Percentiles rank a stretch among this genome's conserved stretches.
These are phyloP conservation scores for Phytophthora kernoviae DNA, from an alignment of 352 stramenopile genomes.

Conservation along the genomic window DNA sequence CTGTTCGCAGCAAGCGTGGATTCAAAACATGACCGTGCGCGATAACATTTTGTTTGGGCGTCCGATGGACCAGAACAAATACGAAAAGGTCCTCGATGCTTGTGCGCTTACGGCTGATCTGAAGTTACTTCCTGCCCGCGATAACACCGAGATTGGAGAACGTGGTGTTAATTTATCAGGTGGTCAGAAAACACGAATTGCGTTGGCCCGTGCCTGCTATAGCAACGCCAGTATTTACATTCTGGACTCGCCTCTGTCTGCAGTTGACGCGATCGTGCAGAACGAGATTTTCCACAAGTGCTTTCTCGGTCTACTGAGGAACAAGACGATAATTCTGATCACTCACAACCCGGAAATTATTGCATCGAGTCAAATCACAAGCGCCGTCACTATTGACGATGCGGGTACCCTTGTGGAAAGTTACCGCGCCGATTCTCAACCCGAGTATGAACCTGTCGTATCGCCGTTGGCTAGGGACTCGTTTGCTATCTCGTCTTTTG, in stretches of 20 bases:
- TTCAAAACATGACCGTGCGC: conserved; percentile 93
- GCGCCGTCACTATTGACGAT: conserved; percentile 27
- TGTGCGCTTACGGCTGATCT: conserved; percentile 91
- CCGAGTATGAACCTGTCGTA: conserved; percentile 20
- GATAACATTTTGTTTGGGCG: conserved; percentile 96
- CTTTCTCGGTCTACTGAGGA: conserved; percentile 39
- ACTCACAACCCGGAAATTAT: conserved; percentile 90
- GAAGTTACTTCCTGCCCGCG: conserved; percentile 72
- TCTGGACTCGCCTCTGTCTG: conserved; percentile 92
- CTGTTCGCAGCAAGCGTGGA: conserved; percentile 92
- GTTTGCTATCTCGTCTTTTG: conserved; percentile 6
- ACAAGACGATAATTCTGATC: conserved; percentile 89
- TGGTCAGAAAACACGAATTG: conserved; percentile 90
- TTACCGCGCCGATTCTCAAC: conserved; percentile 7
- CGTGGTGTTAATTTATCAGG: conserved; percentile 95
- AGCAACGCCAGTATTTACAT: conserved; percentile 74
- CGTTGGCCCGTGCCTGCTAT: conserved; percentile 76
- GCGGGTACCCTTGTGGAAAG: conserved; percentile 20
- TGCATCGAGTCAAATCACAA: conserved; percentile 30
- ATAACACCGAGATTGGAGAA: conserved; percentile 96
- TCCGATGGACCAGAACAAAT: conserved; percentile 52
- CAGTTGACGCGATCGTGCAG: conserved; percentile 95
- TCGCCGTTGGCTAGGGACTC: conserved; percentile 24
- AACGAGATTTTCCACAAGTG: conserved; percentile 90
- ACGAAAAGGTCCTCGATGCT: conserved; percentile 64